Percentiles rank a stretch among this genome's conserved stretches.
Evolutionary conservation across 1,139 yeast genomes (phyloP).

Genomic region (Candida sanyaensis): DNA sequence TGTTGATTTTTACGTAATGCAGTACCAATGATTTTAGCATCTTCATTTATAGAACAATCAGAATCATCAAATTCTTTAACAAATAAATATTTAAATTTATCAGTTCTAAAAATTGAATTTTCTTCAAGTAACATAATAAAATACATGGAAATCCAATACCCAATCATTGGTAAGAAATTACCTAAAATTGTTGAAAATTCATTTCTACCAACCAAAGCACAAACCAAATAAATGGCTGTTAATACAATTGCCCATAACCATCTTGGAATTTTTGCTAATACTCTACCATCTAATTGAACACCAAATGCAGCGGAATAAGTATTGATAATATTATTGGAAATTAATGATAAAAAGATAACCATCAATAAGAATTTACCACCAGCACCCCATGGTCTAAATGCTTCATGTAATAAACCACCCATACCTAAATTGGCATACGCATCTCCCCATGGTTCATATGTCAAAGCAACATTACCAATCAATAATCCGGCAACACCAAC

Average conservation of each 20-base stretch:
- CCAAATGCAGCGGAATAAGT: conserved; percentile 85
- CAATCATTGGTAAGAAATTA: conserved; percentile 93
- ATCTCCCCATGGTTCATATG: conserved; percentile 58
- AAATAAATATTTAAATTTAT: conserved; percentile 48
- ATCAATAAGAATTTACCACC: conserved; percentile 78
- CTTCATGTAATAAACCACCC: conserved; percentile 74
- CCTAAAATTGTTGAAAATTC: conserved; percentile 74
- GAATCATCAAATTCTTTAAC: conserved; percentile 47
- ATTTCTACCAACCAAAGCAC: conserved; percentile 76
- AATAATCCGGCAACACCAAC: conserved; percentile 75
- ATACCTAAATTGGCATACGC: conserved; percentile 64
- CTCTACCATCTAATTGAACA: conserved; percentile 66
- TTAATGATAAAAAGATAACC: conserved; percentile 67
- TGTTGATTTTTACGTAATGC: conserved; percentile 26
- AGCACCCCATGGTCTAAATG: conserved; percentile 75
- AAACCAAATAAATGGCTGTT: conserved; percentile 65
- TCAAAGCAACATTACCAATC: conserved; percentile 69
- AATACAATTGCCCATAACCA: conserved; percentile 74
- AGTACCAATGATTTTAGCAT: not conserved
- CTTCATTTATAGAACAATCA: not conserved
- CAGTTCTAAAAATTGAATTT: conserved; percentile 68
- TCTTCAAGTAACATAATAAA: conserved; percentile 73
- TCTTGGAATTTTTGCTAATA: conserved; percentile 69
- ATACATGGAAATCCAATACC: conserved; percentile 91
- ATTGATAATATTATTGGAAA: conserved; percentile 75